phyloP scores from a whole-genome alignment of 2,329 filamentous ascomycete species.

The Plectosphaerella cucumerina region DNA sequence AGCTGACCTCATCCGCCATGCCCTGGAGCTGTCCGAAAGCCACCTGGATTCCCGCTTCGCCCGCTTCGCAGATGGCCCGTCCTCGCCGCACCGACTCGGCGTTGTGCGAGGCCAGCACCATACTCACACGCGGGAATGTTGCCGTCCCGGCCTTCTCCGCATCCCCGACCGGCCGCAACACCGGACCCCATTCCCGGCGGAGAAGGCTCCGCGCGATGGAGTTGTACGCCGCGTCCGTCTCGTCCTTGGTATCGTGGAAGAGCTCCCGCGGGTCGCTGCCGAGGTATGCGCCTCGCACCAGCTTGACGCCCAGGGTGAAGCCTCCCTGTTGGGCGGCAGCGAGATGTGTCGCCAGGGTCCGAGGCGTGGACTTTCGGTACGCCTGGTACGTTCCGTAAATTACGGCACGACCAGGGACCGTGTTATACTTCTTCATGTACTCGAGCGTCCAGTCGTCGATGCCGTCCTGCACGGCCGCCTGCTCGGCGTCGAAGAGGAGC shows the following conservation, averaged over 20 bases:
- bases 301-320: constrained; percentile 69
- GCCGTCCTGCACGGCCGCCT: constrained; percentile 71
- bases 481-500: constrained; percentile 83
- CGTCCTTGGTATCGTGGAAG: constrained; percentile 67
- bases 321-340: constrained; percentile 50
- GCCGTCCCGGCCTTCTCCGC: constrained; percentile 30
- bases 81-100: constrained; percentile 61
- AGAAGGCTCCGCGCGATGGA: constrained; percentile 65
- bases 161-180: constrained; percentile 35
- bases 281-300: constrained; percentile 73
- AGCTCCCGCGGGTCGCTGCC: constrained; percentile 64
- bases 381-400: constrained; percentile 80
- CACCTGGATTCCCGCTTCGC: constrained; percentile 32
- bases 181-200: constrained; percentile 53
- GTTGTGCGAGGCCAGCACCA: constrained; percentile 85
- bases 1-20: constrained; percentile 92
- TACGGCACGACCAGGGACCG: constrained; percentile 53
- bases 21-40: constrained; percentile 36
- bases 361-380: constrained; percentile 63
- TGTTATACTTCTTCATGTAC: constrained; percentile 77
- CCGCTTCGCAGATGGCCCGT: constrained; percentile 44
- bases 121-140: constrained; percentile 51
- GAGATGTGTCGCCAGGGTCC: constrained; percentile 56
- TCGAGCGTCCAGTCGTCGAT: constrained; percentile 76
- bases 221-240: constrained; percentile 72